Evolutionary conservation across 2,329 filamentous ascomycete species (phyloP).

Genomic region (Calonectria henricotiae): DNA sequence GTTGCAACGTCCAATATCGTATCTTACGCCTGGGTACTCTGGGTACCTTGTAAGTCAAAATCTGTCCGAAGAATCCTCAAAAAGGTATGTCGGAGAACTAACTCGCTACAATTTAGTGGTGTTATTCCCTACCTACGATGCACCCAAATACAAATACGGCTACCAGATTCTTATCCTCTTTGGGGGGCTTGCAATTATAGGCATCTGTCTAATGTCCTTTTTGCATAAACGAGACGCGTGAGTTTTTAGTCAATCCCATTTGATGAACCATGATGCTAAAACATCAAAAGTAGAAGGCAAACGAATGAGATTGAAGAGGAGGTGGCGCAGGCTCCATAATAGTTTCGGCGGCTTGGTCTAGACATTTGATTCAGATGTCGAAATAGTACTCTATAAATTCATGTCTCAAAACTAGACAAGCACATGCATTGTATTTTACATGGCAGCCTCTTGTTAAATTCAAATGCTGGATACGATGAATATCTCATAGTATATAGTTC

Average conservation of each 20-base stretch:
- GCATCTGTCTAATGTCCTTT: conserved; percentile 4
- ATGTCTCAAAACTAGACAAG: too few species aligned
- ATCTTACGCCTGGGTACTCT: conserved; percentile 20
- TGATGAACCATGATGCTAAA: background rate
- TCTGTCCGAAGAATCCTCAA: background rate
- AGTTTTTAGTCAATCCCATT: background rate
- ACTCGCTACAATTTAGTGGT: background rate
- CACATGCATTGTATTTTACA: too few species aligned
- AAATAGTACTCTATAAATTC: too few species aligned
- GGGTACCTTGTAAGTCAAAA: conserved; percentile 3
- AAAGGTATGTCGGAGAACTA: background rate
- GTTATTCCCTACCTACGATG: conserved; percentile 4
- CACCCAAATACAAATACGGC: conserved; percentile 18
- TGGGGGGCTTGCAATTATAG: conserved; percentile 1
- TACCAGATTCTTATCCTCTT: conserved; percentile 7
- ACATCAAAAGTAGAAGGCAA: background rate
- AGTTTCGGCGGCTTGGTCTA: background rate
- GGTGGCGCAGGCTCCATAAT: background rate
- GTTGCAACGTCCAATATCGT: conserved; percentile 12
- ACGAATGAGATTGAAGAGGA: background rate
- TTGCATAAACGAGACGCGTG: background rate
- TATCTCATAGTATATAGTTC: too few species aligned
- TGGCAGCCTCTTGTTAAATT: too few species aligned
- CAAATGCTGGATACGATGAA: too few species aligned
- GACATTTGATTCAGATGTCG: too few species aligned